Conservation (phyloP, 208 protist genomes). For the Crithidia brevicula region DNA sequence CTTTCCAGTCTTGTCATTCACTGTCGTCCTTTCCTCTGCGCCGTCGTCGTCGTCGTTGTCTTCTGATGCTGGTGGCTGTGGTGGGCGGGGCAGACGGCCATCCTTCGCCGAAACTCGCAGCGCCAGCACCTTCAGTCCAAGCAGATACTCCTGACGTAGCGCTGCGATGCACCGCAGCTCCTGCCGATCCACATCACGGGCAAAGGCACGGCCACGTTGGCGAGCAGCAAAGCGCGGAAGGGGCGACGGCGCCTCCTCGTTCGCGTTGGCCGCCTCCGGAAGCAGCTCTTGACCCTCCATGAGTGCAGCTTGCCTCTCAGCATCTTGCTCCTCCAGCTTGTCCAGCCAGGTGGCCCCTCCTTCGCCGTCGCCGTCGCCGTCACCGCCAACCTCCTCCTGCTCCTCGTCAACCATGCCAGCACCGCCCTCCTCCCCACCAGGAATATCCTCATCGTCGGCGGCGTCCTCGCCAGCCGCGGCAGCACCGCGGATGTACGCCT, state of each 20-base stretch:
- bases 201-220: constrained; percentile 36
- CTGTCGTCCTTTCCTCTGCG: not conserved
- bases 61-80: constrained; percentile 28
- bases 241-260: not conserved
- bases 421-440: constrained; percentile 40
- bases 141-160: constrained; percentile 70
- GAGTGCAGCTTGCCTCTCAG: constrained; percentile 20
- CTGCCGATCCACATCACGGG: constrained; percentile 36
- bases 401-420: constrained; percentile 46
- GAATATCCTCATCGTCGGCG: constrained; percentile 16
- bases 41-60: constrained; percentile 40
- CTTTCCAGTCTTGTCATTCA: constrained; percentile 23
- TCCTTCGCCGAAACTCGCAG: constrained; percentile 44
- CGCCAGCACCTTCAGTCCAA: constrained; percentile 53
- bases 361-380: constrained; percentile 20
- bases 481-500: constrained; percentile 47
- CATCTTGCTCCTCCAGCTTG: constrained; percentile 24
- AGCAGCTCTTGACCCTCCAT: constrained; percentile 28
- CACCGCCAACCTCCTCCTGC: constrained; percentile 43
- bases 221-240: constrained; percentile 28
- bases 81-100: constrained; percentile 53
- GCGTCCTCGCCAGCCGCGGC: constrained; percentile 34
- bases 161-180: constrained; percentile 63
- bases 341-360: constrained; percentile 11
- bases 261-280: not conserved